Base-by-base conservation (phyloP, 306 rosid genomes). In the Cajanus cajan region DNA sequence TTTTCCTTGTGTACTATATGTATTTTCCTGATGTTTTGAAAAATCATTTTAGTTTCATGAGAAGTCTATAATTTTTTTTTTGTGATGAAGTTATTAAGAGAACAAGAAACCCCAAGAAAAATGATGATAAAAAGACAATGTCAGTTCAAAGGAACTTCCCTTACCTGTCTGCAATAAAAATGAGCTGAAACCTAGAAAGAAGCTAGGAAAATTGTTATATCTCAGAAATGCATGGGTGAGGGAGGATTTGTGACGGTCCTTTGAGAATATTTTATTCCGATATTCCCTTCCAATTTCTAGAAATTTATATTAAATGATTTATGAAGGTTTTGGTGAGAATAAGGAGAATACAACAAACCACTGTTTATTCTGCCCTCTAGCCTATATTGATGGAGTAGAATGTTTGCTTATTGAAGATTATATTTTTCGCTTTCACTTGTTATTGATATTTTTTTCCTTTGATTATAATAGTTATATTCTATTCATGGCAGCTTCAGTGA, bases 201-300 rank as follows among this genome's bases (percentile, higher is more conserved):
- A 68, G 57, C 39, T 67, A 68, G 57, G 73, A 68, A 68, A 43
- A 43, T 39, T 68, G 31, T 67, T 67, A 22, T 68, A 24, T 24
- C 22, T 68, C 14, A 43, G 36, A 67, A 55, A 43, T 11, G 73
- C 37, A 21, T 21, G 52, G 16, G 14, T 21, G 52, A 9, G 14
- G 2, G 36, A 66, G 36, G 59, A 51, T 51, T 51, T 68, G 21
- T 7, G 0, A 41, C 37, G 55, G 22, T 41, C 2, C 54, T 41
- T 43, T 24, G 21, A 12, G 43, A 68, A 24, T 68, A 36, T 37
- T 36, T 36, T 16, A 2, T 62, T 37, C 12, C 25, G 16, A 36
- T 37, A 36, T 37, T 3, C 47, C 41, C 40, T 45, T 68, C 22
- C 40, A 44, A 7, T 45, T 14, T 14, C 58, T 68, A 14, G 36